Conservation (phyloP, 108 stramenopile genomes). For the Chaetoceros tenuissimus region DNA sequence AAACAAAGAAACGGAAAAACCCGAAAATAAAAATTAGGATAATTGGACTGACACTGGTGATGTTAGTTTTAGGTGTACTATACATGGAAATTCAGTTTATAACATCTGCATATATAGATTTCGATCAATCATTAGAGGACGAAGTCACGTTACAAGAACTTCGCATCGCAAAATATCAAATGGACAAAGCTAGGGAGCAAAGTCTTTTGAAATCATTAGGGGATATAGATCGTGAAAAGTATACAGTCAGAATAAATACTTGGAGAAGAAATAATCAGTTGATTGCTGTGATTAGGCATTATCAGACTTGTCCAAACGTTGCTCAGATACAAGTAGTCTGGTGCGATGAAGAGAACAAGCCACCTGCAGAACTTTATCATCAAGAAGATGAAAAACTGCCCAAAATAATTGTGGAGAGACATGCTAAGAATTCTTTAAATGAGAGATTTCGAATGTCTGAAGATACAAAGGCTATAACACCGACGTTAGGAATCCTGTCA, state of each 20-base stretch:
- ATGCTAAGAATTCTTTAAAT: slow-evolving; percentile 63
- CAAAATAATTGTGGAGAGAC: slow-evolving; percentile 56
- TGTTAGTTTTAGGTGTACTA: too few species aligned
- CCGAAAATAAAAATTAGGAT: too few species aligned
- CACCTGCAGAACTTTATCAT: slow-evolving; percentile 14
- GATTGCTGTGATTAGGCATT: slow-evolving; percentile 35
- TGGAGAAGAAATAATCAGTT: slow-evolving; percentile 63
- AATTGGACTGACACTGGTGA: too few species aligned
- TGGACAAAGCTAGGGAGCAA: background rate
- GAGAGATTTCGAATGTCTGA: slow-evolving; percentile 62
- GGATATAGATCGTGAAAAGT: slow-evolving; percentile 32
- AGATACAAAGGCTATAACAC: slow-evolving; percentile 7
- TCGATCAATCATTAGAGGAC: too few species aligned
- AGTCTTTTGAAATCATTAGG: background rate
- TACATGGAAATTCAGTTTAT: too few species aligned
- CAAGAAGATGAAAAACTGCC: slow-evolving; percentile 23
- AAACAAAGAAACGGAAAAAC: too few species aligned
- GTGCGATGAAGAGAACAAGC: slow-evolving; percentile 34
- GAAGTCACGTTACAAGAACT: background rate
- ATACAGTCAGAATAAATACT: slow-evolving; percentile 71
- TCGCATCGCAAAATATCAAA: background rate
- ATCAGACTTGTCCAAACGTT: slow-evolving; percentile 46
- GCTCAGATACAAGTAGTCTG: slow-evolving; percentile 68
- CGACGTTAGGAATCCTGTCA: slow-evolving; percentile 69
- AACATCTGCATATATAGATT: too few species aligned